These are phyloP conservation scores for Gossypium armourianum DNA, from an alignment of 441 rosid genomes.

Conservation along the genomic window DNA sequence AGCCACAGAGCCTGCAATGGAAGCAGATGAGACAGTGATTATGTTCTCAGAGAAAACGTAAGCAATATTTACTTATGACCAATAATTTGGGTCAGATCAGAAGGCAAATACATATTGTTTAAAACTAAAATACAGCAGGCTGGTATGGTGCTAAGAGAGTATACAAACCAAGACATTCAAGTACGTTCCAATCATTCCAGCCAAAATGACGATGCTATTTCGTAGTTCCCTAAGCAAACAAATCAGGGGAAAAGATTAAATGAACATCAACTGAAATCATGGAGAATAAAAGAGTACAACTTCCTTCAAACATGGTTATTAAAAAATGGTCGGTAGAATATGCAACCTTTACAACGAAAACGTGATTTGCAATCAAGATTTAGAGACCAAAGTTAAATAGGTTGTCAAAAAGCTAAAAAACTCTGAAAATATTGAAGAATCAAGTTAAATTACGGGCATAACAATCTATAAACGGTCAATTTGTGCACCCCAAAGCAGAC, in stretches of 20 bases:
- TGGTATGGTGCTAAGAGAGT: constrained; percentile 12
- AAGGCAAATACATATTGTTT: neutral
- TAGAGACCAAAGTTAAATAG: neutral
- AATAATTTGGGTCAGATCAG: neutral
- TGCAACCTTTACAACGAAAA: neutral
- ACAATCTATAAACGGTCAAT: neutral
- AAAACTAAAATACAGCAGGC: neutral
- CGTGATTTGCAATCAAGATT: neutral
- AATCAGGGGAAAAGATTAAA: constrained; percentile 16
- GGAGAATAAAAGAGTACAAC: constrained; percentile 4
- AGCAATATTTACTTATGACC: neutral
- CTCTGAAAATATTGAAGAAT: neutral
- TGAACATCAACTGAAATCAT: constrained; percentile 6
- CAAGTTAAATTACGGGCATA: neutral
- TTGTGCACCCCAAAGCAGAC: neutral
- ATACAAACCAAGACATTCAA: constrained; percentile 71
- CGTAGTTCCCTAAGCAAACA: constrained; percentile 55
- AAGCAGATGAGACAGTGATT: constrained; percentile 22
- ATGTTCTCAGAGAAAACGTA: neutral
- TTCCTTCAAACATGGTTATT: neutral
- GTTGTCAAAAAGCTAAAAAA: neutral
- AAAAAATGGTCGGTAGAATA: neutral
- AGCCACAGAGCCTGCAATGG: constrained; percentile 68
- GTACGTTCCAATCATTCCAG: constrained; percentile 85
- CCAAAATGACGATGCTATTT: constrained; percentile 49